Evolutionary conservation across 176 grass and related monocot genomes (phyloP), one percentile per base, ranked within the genome.

Genomic region (Aegilops speltoides): DNA sequence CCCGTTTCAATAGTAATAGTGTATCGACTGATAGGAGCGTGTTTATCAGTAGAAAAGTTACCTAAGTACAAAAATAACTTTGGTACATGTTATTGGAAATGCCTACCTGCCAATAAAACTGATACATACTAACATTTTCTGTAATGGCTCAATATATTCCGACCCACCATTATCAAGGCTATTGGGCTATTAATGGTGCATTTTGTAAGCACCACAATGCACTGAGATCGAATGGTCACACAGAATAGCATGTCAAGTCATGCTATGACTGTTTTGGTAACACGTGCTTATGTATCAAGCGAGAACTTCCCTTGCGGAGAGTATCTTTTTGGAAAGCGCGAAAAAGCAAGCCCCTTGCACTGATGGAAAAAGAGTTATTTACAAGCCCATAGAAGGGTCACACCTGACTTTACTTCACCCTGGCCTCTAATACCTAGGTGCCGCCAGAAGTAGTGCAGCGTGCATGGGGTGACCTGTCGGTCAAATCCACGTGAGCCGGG

Each of bases 91-190:
- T 84, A 23, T 74, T 6, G 73, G 23, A 59, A 83, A 83, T 28
- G 33, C 45, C 25, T 82, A 69, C 46, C 12, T 82, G 80, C 45
- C 80, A 17, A 54, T 54, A 34, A 71, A 72, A 83, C 31, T 82
- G 34, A 13, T 11, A 26, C 10, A 31, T 57, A 43, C 20, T 41
- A 28, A 41, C 56, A 40, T 73, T 36, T 71, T 36, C 37, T 57
- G 66, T 59, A 72, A 11, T 72, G 14, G 22, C 48, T 83, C 32
- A 82, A 24, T 63, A 62, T 64, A 10, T 82, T 69, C 25, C 10
- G 45, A 56, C 25, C 80, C 80, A 34, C 43, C 19, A 56, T 82
- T 33, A 56, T 37, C 29, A 70, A 70, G 41, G 80, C 45, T 24
- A 24, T 37, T 32, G 45, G 23, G 71, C 23, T 73, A 48, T 15